A percentile compares a stretch with the other conserved stretches of the same genome.
Conservation (phyloP, 768 basidiomycete species). For the Rhodotorula babjevae region DNA sequence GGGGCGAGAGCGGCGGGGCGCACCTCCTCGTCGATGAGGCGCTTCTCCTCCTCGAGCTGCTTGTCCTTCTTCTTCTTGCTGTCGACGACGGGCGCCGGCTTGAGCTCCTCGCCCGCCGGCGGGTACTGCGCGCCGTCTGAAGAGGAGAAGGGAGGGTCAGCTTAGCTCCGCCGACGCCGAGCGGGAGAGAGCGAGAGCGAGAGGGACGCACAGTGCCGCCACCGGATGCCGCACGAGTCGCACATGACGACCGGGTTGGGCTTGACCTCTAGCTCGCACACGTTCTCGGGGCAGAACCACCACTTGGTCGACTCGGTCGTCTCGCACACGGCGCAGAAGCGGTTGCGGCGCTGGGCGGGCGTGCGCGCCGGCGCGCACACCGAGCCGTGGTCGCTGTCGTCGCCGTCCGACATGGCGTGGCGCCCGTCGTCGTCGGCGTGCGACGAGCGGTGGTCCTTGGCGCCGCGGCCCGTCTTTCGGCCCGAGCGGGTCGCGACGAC, state of each 20-base stretch:
- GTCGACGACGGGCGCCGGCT: not conserved
- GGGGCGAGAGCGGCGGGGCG: no score
- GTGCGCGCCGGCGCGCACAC: conserved; percentile 24
- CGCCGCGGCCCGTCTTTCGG: conserved; percentile 9
- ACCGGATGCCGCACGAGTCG: conserved; percentile 38
- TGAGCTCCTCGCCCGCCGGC: conserved; percentile 28
- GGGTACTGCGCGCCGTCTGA: conserved; percentile 37
- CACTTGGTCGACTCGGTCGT: conserved; percentile 22
- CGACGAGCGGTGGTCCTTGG: not conserved
- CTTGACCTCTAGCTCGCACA: conserved; percentile 29
- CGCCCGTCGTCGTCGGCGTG: not conserved
- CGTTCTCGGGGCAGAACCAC: conserved; percentile 39
- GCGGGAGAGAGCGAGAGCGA: no score
- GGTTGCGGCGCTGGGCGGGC: conserved; percentile 9
- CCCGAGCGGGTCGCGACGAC: conserved; percentile 22
- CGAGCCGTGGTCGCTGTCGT: conserved; percentile 31
- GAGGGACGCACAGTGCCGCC: conserved; percentile 41
- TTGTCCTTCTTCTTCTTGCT: conserved; percentile 6
- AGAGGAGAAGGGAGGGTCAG: no score
- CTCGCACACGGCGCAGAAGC: conserved; percentile 40
- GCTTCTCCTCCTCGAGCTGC: not conserved
- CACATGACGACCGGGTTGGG: conserved; percentile 36
- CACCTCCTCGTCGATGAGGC: no score
- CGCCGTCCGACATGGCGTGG: not conserved
- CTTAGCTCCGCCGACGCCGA: no score